Evolutionary conservation across 805 yeast species (phyloP).

Genomic region (Gaillardinia entomophila): DNA sequence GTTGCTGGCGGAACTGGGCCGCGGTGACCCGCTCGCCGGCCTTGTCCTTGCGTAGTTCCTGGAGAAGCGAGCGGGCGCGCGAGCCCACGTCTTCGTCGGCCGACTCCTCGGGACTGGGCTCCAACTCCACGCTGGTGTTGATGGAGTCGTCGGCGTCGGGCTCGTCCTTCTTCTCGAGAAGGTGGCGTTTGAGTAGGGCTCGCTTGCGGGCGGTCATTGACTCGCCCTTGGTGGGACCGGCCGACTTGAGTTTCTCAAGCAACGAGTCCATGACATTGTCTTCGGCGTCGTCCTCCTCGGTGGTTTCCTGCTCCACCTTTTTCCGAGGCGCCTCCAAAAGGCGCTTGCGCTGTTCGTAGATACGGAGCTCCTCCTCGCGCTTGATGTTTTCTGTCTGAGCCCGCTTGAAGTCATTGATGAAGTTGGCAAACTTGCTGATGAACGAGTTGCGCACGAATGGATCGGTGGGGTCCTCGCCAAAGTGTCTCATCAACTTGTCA

Average conservation of each 20-base stretch:
- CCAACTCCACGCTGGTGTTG: too few relatives aligned
- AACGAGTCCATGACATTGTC: conserved; percentile 75
- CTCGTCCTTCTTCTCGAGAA: conserved; percentile 33
- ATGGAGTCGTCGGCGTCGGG: background rate
- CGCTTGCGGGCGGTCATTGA: conserved; percentile 76
- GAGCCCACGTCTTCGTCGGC: conserved; percentile 42
- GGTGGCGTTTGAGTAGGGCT: conserved; percentile 65
- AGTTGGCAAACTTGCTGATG: conserved; percentile 55
- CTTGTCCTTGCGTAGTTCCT: conserved; percentile 44
- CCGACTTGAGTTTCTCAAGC: conserved; percentile 79
- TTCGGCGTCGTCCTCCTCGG: conserved; percentile 36
- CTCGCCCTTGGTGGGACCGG: conserved; percentile 74
- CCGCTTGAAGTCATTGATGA: conserved; percentile 54
- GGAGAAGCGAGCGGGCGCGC: conserved; percentile 59
- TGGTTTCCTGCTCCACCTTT: conserved; percentile 21
- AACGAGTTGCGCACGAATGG: conserved; percentile 53
- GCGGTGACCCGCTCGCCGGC: conserved; percentile 23
- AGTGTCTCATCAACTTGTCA: conserved; percentile 57
- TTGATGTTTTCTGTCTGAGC: conserved; percentile 62
- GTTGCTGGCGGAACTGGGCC: conserved; percentile 40
- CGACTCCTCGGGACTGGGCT: conserved; percentile 11
- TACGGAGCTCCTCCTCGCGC: conserved; percentile 61
- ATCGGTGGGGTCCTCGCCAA: conserved; percentile 64
- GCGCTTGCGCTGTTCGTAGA: conserved; percentile 72
- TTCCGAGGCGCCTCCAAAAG: conserved; percentile 46